These are phyloP conservation scores for Microstroma glucosiphilum DNA, from an alignment of 1,284 basidiomycete species.

Conservation along the genomic window DNA sequence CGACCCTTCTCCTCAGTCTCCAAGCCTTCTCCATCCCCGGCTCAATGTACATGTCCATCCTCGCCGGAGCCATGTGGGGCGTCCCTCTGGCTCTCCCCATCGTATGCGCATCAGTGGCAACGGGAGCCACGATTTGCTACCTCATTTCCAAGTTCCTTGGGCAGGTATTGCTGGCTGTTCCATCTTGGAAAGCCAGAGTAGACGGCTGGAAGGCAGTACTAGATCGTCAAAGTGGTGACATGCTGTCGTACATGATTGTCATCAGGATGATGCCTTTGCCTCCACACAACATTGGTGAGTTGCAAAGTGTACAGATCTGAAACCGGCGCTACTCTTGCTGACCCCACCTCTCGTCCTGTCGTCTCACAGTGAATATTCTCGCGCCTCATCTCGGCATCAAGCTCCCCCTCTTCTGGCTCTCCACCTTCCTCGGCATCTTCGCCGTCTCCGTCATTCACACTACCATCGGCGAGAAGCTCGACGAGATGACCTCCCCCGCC, in stretches of 20 bases:
- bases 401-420: conserved; percentile 77
- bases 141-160: conserved; percentile 81
- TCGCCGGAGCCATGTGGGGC: conserved; percentile 93
- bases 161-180: conserved; percentile 50
- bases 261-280: conserved; percentile 76
- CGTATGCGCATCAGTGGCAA: conserved; percentile 84
- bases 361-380: conserved; percentile 67
- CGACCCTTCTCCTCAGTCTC: conserved; percentile 47
- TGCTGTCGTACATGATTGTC: conserved; percentile 83
- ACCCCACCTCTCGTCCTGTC: conserved; percentile 51
- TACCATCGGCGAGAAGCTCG: conserved; percentile 79
- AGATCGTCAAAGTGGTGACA: conserved; percentile 65
- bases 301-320: neutral
- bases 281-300: conserved; percentile 60
- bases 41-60: conserved; percentile 95
- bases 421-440: conserved; percentile 82
- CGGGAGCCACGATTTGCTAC: conserved; percentile 87
- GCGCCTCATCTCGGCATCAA: conserved; percentile 88
- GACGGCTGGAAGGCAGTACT: conserved; percentile 75
- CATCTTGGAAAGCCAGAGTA: conserved; percentile 69
- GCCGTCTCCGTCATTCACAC: conserved; percentile 91
- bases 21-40: conserved; percentile 95
- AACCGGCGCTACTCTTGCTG: no score
- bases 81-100: conserved; percentile 79
- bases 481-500: conserved; percentile 84